Percentiles rank a stretch among this genome's conserved stretches.
These are phyloP conservation scores for Hordeum pubiflorum DNA, from an alignment of 202 grass and related monocot species.

Conservation along the genomic window DNA sequence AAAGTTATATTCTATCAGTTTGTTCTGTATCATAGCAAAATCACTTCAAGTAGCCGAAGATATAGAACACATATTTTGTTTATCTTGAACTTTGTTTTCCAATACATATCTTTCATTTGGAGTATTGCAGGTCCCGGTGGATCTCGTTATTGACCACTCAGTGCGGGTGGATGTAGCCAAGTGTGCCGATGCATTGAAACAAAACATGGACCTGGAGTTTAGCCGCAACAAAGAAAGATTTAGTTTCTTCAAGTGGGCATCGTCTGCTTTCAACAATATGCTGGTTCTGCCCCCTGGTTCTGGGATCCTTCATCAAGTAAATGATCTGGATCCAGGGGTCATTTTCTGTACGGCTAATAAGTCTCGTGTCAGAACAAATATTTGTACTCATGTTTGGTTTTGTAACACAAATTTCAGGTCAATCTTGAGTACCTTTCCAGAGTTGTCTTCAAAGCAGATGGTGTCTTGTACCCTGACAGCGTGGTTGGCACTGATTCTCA, in stretches of 20 bases:
- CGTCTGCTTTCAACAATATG: constrained; percentile 91
- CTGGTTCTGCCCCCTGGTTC: constrained; percentile 89
- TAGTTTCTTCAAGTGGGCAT: constrained; percentile 93
- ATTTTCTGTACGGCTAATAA: background rate
- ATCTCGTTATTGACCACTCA: constrained; percentile 95
- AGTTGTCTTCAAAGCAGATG: constrained; percentile 82
- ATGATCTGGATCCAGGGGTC: background rate
- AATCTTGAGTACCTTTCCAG: constrained; percentile 93
- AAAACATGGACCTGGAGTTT: constrained; percentile 87
- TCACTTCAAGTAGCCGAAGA: background rate
- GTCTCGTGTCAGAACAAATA: background rate
- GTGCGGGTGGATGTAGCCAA: constrained; percentile 96
- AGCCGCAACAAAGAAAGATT: constrained; percentile 90
- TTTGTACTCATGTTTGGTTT: constrained; percentile 12
- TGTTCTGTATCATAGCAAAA: background rate
- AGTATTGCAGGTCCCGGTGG: constrained; percentile 67
- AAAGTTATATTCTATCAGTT: constrained; percentile 14
- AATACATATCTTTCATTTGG: constrained; percentile 14
- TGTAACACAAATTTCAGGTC: constrained; percentile 37
- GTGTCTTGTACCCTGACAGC: constrained; percentile 75
- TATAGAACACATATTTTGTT: background rate
- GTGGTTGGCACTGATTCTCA: constrained; percentile 97
- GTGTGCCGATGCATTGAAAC: constrained; percentile 65
- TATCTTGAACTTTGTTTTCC: background rate
- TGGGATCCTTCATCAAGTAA: constrained; percentile 94